These are phyloP conservation scores for Coriolopsis trogii DNA, from an alignment of 1,284 basidiomycete genomes.

Conservation along the genomic window DNA sequence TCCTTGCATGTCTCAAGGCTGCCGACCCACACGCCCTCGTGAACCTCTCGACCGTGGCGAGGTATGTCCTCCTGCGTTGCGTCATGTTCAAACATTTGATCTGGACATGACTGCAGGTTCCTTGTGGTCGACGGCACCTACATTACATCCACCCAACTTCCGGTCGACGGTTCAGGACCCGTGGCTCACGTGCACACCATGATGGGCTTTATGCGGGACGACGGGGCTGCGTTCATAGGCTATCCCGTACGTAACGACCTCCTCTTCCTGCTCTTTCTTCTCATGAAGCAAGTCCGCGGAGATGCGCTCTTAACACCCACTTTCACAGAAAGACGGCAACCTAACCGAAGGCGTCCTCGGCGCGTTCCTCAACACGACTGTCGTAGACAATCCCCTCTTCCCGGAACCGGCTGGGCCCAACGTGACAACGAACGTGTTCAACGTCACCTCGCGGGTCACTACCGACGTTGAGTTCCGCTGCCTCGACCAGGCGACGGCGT, in stretches of 20 bases:
- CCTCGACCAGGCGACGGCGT: slow-evolving; percentile 41
- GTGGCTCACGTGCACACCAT: slow-evolving; percentile 47
- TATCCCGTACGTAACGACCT: slow-evolving; percentile 26
- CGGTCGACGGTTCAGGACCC: slow-evolving; percentile 40
- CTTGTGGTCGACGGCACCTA: slow-evolving; percentile 50
- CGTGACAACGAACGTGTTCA: slow-evolving; percentile 37
- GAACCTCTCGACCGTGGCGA: slow-evolving; percentile 36
- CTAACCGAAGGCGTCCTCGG: slow-evolving; percentile 25
- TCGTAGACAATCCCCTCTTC: slow-evolving; percentile 35
- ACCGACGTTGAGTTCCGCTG: slow-evolving; percentile 44
- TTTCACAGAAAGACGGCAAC: slow-evolving; percentile 25
- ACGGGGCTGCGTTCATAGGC: slow-evolving; percentile 40
- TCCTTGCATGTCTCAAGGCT: slow-evolving; percentile 37
- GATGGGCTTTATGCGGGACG: slow-evolving; percentile 48
- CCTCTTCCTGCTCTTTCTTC: too few species aligned
- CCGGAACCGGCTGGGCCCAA: slow-evolving; percentile 32
- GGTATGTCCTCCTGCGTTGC: slow-evolving; percentile 23
- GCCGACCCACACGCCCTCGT: slow-evolving; percentile 38
- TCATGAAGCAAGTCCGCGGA: too few species aligned
- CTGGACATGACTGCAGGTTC: slow-evolving; percentile 32
- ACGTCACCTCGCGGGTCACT: slow-evolving; percentile 37
- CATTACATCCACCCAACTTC: slow-evolving; percentile 42
- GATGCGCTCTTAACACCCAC: not conserved
- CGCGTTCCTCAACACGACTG: slow-evolving; percentile 25
- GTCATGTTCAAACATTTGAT: not conserved